Base-by-base conservation (phyloP, 2,329 filamentous ascomycete genomes). In the Epichloe coenophiala region DNA sequence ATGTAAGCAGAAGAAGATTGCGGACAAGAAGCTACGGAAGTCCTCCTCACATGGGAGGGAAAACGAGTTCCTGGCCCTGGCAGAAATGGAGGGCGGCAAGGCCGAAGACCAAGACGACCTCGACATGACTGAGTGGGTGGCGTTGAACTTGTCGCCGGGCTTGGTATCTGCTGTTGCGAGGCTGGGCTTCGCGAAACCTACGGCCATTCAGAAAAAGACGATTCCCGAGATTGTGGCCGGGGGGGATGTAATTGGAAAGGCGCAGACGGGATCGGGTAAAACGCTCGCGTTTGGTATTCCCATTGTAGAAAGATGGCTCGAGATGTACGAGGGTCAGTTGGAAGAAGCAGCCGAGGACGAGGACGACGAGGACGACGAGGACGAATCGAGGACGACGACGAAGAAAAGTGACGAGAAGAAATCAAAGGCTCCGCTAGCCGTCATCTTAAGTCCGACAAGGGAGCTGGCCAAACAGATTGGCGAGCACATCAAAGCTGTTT, bases 211-310 rank as follows among this genome's bases (percentile, higher is more conserved):
- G 64, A 69, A 74, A 19, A 75, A 80, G 36, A 75, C 87, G 1
- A 95, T 98, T 58, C 90, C 93, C 0, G 78, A 86, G 49, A 86
- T 96, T 44, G 64, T 91, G 19, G 78, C 80, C 5, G 91, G 91
- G 63, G 6, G 87, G 63, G 91, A 98, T 66, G 84, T 97, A 15
- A 86, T 98, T 56, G 93, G 93, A 41, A 98, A 98, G 69, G 93
- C 93, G 2, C 85, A 91, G 11, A 98, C 93, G 0, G 93, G 93
- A 57, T 97, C 93, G 13, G 93, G 93, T 59, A 98, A 98, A 69
- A 98, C 93, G 0, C 72, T 98, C 43, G 91, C 93, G 0, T 98
- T 95, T 65, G 88, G 85, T 1, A 89, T 98, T 55, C 93, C 93
- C 0, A 93, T 98, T 51, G 73, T 97, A 9, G 90, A 98, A 65